Evolutionary conservation across 768 basidiomycete species (phyloP).

Genomic region (Pisolithus albus): DNA sequence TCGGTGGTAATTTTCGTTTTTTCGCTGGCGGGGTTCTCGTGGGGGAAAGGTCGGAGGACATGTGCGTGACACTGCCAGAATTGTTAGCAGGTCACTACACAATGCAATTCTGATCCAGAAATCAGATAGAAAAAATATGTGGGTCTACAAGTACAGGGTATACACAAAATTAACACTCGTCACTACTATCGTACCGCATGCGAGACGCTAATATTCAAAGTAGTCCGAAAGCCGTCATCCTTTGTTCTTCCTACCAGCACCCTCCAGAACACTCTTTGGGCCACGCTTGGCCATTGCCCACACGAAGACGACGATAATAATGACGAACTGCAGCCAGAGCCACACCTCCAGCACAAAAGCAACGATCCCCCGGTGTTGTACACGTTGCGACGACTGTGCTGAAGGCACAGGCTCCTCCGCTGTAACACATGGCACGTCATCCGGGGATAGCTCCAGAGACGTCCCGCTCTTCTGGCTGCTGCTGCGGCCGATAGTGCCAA

Average conservation of each 20-base stretch:
- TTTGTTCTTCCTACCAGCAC: slow-evolving; percentile 31
- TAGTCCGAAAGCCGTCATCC: not conserved
- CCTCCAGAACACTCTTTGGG: slow-evolving; percentile 58
- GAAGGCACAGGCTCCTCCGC: slow-evolving; percentile 1
- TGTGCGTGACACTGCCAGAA: slow-evolving; percentile 2
- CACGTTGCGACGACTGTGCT: slow-evolving; percentile 10
- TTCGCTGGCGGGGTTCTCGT: slow-evolving; percentile 23
- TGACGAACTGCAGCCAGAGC: slow-evolving; percentile 77
- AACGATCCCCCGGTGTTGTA: slow-evolving; percentile 28
- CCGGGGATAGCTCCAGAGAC: slow-evolving; percentile 8
- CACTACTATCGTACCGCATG: no score
- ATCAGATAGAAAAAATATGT: no score
- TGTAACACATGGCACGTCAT: not conserved
- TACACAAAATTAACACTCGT: no score
- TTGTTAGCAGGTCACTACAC: not conserved
- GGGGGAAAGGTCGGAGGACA: slow-evolving; percentile 21
- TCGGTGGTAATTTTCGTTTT: slow-evolving; percentile 17
- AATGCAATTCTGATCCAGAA: no score
- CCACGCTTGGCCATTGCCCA: slow-evolving; percentile 77
- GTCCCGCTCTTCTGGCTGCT: slow-evolving; percentile 8
- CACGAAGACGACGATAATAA: slow-evolving; percentile 71
- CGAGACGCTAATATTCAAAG: no score
- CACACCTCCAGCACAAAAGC: slow-evolving; percentile 63
- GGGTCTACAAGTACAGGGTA: no score
- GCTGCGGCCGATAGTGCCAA: slow-evolving; percentile 32